Evolutionary conservation across 2,329 filamentous ascomycete genomes (phyloP).

Genomic region (Dothideomycetidae sp.): DNA sequence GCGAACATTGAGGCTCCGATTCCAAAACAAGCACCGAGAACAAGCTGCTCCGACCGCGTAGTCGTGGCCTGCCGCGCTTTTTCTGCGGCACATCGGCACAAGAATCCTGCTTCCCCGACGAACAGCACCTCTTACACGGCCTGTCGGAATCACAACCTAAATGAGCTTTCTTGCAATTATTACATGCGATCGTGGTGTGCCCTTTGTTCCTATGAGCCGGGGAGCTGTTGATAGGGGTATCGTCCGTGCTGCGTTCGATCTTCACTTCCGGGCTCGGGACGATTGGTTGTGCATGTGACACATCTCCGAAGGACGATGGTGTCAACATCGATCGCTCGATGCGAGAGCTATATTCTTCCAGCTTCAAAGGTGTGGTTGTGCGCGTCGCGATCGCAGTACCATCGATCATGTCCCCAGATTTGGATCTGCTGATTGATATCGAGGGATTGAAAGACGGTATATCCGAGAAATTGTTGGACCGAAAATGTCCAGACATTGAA

Average conservation of each 20-base stretch:
- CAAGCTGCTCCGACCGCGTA: conserved; percentile 49
- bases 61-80: conserved; percentile 62
- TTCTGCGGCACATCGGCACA: conserved; percentile 79
- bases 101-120: conserved; percentile 42
- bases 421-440: too few species aligned
- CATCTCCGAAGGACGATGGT: too few species aligned
- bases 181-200: conserved; percentile 71
- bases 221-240: conserved; percentile 10
- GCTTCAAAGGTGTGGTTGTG: neutral
- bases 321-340: too few species aligned
- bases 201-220: conserved; percentile 31
- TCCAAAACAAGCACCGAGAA: too few species aligned
- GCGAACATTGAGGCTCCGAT: neutral
- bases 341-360: too few species aligned
- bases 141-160: conserved; percentile 53
- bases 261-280: too few species aligned
- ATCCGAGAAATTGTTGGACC: too few species aligned
- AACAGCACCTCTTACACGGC: conserved; percentile 56
- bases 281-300: too few species aligned
- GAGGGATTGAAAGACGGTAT: too few species aligned
- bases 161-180: conserved; percentile 76
- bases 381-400: neutral
- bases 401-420: neutral
- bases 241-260: too few species aligned
- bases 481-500: too few species aligned